A percentile compares a stretch with the other conserved stretches of the same genome.
These are phyloP conservation scores for Suillus lakei DNA, from an alignment of 768 basidiomycete species.

Conservation along the genomic window DNA sequence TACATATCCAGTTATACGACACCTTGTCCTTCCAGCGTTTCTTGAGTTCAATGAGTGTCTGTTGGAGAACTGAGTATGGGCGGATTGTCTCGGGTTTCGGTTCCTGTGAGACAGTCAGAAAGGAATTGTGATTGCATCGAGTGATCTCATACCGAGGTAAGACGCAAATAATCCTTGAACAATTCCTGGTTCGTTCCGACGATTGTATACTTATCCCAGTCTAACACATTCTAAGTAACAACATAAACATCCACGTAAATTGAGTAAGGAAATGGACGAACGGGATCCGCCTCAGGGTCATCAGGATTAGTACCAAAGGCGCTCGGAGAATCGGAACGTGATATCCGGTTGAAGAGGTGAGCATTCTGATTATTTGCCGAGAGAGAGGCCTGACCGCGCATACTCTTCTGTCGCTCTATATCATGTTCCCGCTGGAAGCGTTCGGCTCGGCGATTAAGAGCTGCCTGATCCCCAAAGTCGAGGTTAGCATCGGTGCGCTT, in stretches of 20 bases:
- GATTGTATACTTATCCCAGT: constrained; percentile 96
- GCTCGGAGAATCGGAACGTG: constrained; percentile 51
- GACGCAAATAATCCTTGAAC: constrained; percentile 94
- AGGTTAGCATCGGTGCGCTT: constrained; percentile 40
- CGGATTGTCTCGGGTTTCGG: constrained; percentile 94
- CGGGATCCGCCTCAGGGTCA: constrained; percentile 76
- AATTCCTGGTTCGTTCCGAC: constrained; percentile 88
- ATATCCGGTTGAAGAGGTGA: constrained; percentile 56
- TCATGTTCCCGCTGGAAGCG: constrained; percentile 93
- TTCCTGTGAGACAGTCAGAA: constrained; percentile 60
- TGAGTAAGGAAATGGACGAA: constrained; percentile 39
- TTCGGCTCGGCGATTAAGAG: constrained; percentile 77
- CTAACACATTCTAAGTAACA: constrained; percentile 79
- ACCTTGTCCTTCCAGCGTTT: constrained; percentile 81
- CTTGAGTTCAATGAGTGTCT: constrained; percentile 87
- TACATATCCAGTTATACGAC: constrained; percentile 90
- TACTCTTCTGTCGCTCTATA: constrained; percentile 71
- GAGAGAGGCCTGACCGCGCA: constrained; percentile 40
- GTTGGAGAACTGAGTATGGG: constrained; percentile 81
- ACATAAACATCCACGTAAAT: constrained; percentile 12
- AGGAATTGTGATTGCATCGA: constrained; percentile 4
- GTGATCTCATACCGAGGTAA: constrained; percentile 73
- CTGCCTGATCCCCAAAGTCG: constrained; percentile 69
- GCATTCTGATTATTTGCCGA: constrained; percentile 54
- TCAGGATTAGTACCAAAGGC: constrained; percentile 53